A percentile compares a stretch with the other conserved stretches of the same genome.
phyloP scores from a whole-genome alignment of 768 basidiomycete species.

The Austroboletus eburneus region DNA sequence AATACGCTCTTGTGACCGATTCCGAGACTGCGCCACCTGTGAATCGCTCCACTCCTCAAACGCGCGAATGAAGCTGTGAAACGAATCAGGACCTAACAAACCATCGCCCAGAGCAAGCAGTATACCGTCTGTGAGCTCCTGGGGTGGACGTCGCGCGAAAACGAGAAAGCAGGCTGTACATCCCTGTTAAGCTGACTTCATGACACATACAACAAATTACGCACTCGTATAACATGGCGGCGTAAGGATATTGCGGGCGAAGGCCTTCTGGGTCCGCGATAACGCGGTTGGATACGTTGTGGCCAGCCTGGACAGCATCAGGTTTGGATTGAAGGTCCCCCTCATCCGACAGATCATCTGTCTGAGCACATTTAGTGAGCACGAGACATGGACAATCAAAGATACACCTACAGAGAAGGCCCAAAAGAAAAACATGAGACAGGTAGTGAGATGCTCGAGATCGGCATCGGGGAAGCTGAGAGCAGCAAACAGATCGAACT shows the following conservation, averaged over 20 bases:
- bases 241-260: constrained; percentile 33
- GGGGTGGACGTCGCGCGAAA: constrained; percentile 35
- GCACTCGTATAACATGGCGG: constrained; percentile 38
- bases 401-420: constrained; percentile 32
- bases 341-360: constrained; percentile 37
- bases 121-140: constrained; percentile 34
- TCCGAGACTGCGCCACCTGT: constrained; percentile 34
- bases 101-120: background rate
- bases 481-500: constrained; percentile 37
- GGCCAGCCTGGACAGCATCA: constrained; percentile 32
- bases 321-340: constrained; percentile 33
- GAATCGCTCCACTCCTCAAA: constrained; percentile 35
- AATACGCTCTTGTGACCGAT: constrained; percentile 34
- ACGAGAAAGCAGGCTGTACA: constrained; percentile 28
- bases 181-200: constrained; percentile 9
- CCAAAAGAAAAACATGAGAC: constrained; percentile 38
- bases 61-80: constrained; percentile 31
- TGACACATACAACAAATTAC: constrained; percentile 12
- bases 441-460: constrained; percentile 30
- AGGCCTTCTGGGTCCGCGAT: constrained; percentile 24
- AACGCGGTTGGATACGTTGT: constrained; percentile 30
- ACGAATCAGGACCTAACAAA: constrained; percentile 1
- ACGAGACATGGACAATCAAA: background rate
- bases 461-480: constrained; percentile 39
- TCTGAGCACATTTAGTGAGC: constrained; percentile 18